Base-by-base conservation (phyloP, 2,329 filamentous ascomycete genomes). In the Pseudogymnoascus sp. region DNA sequence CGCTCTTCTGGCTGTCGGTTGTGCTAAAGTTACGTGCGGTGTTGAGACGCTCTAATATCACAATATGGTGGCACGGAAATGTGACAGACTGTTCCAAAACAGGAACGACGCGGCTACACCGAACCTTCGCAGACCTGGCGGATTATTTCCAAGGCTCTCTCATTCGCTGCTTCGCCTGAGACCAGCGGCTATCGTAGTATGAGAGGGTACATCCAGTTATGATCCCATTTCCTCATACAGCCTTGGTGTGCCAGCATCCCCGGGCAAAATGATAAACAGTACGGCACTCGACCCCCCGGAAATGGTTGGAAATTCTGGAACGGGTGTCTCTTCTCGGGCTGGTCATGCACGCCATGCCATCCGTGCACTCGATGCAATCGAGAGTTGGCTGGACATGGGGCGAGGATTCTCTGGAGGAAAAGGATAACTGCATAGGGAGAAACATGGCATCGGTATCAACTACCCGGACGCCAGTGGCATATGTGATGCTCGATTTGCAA, bases 401-500 rank as follows among this genome's bases (percentile, higher is more conserved):
- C 8, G 27, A 51, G 7, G 8, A 9, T 31, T 7, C 44, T 51
- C 4, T 55, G 15, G 48, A 55, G 29, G 48, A 3, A 21, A 33
- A 55, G 48, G 48, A 27, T 21, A 33, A 55, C 48, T 55, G 29
- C 48, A 55, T 55, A 55, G 29, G 15, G 15, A 8, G 9, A 55
- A 55, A 33, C 48, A 55, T 55, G 48, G 48, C 21, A 55, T 55
- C 29, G 48, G 48, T 33, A 55, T 55, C 25, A 15, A 55, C 29
- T 55, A 33, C 17, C n/a, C 8, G 29, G 48, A 55, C 15, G 29
- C 48, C 48, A 55, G 33, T 10, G 48, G 29, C 29, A 55, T 33
- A 55, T 25, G 27, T 55, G 44, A 55, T 21, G 33, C 29, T 55
- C 48, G 29, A 55, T 55, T 33, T 33, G 33, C n/a, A 55, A 51